Percentiles rank a stretch among this genome's conserved stretches.
Evolutionary conservation across 73 alveolate species (phyloP).

Genomic region (Paraurostyla sp.): DNA sequence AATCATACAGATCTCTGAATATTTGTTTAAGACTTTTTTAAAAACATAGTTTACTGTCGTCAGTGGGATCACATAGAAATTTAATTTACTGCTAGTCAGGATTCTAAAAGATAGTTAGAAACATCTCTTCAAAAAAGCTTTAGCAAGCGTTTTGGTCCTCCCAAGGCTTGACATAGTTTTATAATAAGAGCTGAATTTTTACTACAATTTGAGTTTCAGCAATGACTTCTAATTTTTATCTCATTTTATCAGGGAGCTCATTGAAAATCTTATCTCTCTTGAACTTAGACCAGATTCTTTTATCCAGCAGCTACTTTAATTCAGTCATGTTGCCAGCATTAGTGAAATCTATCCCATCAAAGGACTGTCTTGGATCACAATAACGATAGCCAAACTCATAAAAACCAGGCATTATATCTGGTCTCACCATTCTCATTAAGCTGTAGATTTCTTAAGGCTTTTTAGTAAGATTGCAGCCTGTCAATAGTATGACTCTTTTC

Average conservation of each 20-base stretch:
- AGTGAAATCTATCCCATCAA: constrained; percentile 52
- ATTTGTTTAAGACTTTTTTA: background rate
- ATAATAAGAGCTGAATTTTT: background rate
- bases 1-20: constrained; percentile 47
- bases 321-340: constrained; percentile 48
- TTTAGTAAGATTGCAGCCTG: constrained; percentile 29
- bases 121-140: constrained; percentile 45
- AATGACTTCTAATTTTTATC: constrained; percentile 37
- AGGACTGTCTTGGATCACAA: constrained; percentile 62
- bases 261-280: background rate
- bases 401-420: constrained; percentile 59
- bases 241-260: constrained; percentile 10
- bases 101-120: background rate
- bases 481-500: constrained; percentile 37
- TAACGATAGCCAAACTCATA: constrained; percentile 60
- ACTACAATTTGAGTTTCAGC: constrained; percentile 11
- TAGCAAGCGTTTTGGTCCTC: constrained; percentile 5
- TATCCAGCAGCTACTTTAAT: constrained; percentile 35
- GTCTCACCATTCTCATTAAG: constrained; percentile 37
- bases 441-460: constrained; percentile 40
- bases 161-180: constrained; percentile 41
- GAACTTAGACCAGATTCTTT: background rate
- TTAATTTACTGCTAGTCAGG: background rate
- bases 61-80: constrained; percentile 44
- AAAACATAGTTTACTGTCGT: constrained; percentile 7